Evolutionary conservation across 352 stramenopile genomes (phyloP), one percentile per base, ranked within the genome.

Genomic region (Globisporangium parvum): DNA sequence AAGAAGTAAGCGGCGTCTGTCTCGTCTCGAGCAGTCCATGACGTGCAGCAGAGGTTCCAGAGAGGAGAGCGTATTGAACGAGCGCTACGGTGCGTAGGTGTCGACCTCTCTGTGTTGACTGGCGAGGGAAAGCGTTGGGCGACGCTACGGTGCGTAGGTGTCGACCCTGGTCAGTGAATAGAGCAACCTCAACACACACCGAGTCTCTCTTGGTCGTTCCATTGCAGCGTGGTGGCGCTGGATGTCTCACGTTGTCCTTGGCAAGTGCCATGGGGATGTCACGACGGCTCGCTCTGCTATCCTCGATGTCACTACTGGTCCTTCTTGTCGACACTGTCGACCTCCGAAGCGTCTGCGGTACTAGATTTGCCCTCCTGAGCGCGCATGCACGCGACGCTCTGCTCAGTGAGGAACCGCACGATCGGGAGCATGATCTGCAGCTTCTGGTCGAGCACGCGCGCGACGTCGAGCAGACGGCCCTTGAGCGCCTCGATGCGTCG

Each of bases 61-160:
- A 73, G 73, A 77, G 82, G 79, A 91, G 76, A 91, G 80, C 82
- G 80, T 88, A 66, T 60, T 60, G 75, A 78, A 86, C 74, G 84
- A 93, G 70, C 80, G 80, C 85, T 95, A 87, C 85, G 83, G 83
- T 91, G 85, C 81, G 83, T 82, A 84, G 82, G 83, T 92, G 85
- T 86, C 78, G 85, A 93, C 81, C 81, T 86, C 63, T 74, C 61
- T 84, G 59, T 71, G 69, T 84, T 88, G 63, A 11, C 53, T 44
- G 10, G 65, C 67, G 35, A 53, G 65, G 83, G 80, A 92, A 56
- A 91, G 80, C 31, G 31, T 37, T 37, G 31, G 31, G 31, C 31
- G 31, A 20, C 39, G 39, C 39, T 45, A 45, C 39, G 39, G 39
- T 45, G 39, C 39, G 39, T 45, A 91, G 83, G 85, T 94, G 85